These are phyloP conservation scores for Metschnikowia amazonensis DNA, from an alignment of 805 yeast species.

Conservation along the genomic window DNA sequence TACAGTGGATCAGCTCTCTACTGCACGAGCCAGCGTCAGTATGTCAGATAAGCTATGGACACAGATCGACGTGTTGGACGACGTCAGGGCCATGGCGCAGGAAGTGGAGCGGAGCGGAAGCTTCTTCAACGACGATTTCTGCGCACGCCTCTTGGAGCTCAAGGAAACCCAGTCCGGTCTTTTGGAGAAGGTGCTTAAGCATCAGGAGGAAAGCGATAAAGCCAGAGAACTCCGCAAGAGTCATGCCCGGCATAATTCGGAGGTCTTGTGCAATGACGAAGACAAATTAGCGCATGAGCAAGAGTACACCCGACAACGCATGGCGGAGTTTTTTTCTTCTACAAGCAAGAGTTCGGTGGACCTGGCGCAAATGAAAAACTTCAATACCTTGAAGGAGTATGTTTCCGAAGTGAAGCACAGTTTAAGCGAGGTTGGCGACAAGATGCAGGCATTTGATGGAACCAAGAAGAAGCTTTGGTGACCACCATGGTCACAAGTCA, in stretches of 20 bases:
- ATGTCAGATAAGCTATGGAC: slow-evolving; percentile 81
- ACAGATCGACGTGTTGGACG: slow-evolving; percentile 80
- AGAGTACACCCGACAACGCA: slow-evolving; percentile 13
- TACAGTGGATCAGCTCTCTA: slow-evolving; percentile 47
- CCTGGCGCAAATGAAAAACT: slow-evolving; percentile 35
- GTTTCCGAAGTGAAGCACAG: slow-evolving; percentile 47
- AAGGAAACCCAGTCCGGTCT: slow-evolving; percentile 51
- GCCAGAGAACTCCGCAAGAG: slow-evolving; percentile 16
- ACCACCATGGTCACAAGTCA: too few relatives aligned
- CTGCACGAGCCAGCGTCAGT: slow-evolving; percentile 57
- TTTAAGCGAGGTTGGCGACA: slow-evolving; percentile 50
- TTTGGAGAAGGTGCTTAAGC: slow-evolving; percentile 32
- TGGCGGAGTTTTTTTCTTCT: slow-evolving; percentile 17
- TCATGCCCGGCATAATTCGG: slow-evolving; percentile 10
- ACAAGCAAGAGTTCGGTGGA: slow-evolving; percentile 14
- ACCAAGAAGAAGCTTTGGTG: slow-evolving; percentile 43
- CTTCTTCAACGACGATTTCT: slow-evolving; percentile 52
- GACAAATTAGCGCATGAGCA: slow-evolving; percentile 11
- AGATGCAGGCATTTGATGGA: slow-evolving; percentile 46
- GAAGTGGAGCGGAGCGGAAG: slow-evolving; percentile 41
- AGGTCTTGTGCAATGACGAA: slow-evolving; percentile 5
- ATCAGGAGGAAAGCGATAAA: slow-evolving; percentile 19
- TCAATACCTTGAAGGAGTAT: slow-evolving; percentile 47
- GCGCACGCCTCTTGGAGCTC: slow-evolving; percentile 47
- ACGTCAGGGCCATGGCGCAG: slow-evolving; percentile 58